Percentiles rank a stretch among this genome's conserved stretches.
Evolutionary conservation across 1,284 basidiomycete species (phyloP).

Genomic region (Tilletia setariae): DNA sequence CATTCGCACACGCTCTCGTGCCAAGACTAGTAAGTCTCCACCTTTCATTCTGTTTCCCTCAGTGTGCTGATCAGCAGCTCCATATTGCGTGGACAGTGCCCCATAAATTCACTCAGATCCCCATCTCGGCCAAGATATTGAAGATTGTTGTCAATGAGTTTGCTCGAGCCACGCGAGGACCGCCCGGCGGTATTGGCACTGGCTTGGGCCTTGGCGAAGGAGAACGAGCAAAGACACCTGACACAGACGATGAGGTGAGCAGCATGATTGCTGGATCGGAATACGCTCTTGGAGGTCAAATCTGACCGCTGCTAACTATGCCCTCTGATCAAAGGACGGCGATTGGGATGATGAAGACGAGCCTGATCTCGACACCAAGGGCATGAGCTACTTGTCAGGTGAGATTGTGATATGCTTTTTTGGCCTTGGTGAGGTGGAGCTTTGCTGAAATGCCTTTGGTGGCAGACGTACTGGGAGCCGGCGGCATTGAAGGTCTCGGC

Average conservation of each 20-base stretch:
- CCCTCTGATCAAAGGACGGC: conserved; percentile 21
- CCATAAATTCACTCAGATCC: conserved; percentile 75
- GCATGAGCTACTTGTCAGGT: conserved; percentile 58
- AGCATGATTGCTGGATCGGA: not conserved
- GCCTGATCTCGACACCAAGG: conserved; percentile 58
- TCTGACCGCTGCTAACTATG: not conserved
- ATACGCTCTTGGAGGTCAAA: not conserved
- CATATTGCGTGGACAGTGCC: conserved; percentile 62
- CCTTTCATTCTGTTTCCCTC: too few species aligned
- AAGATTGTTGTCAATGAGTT: conserved; percentile 83
- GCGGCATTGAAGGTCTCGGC: conserved; percentile 62
- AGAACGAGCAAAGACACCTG: conserved; percentile 29
- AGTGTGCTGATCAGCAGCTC: too few species aligned
- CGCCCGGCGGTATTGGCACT: conserved; percentile 21
- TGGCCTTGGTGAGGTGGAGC: conserved; percentile 18
- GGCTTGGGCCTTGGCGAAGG: conserved; percentile 1
- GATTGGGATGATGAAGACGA: conserved; percentile 51
- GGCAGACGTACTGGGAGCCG: conserved; percentile 59
- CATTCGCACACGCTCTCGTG: conserved; percentile 91
- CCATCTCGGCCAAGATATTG: conserved; percentile 85
- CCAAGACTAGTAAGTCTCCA: conserved; percentile 67
- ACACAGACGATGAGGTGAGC: conserved; percentile 36
- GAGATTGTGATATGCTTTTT: conserved; percentile 21
- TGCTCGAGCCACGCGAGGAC: conserved; percentile 59
- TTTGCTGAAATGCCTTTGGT: conserved; percentile 57